Base-by-base conservation (phyloP, 768 basidiomycete species). In the Pleurotus salmoneostramineus region DNA sequence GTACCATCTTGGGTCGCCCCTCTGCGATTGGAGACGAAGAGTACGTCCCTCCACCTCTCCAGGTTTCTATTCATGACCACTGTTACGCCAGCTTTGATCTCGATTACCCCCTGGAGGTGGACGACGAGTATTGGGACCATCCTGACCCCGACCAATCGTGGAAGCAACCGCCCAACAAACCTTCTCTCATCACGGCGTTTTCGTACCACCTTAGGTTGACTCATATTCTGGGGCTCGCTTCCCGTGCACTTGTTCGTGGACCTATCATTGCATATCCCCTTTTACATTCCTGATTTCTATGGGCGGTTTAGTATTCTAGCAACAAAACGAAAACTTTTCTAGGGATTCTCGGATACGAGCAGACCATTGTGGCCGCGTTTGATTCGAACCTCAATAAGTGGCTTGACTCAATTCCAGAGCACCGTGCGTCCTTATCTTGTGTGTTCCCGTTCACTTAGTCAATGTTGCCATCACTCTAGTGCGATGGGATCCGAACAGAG, bases 11-110 rank as follows among this genome's bases (percentile, higher is more conserved):
- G 31, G 91, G 91, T 2, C 77, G 91, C n/a, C 85, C 88, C 1
- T 82, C 85, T 64, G 82, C 83, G 3, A 74, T 92, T 3, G 85
- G 87, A 56, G 89, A 91, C 61, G 88, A 89, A 66, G 89, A 90
- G 84, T 85, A 65, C 61, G 84, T 75, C 5, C 12, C 6, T 32
- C 21, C 58, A 35, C 32, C 11, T 17, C 32, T 14, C 58, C 12
- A 7, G 37, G 52, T 58, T 47, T 50, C 36, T 27, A 37, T 49
- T 55, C 1, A 32, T 42, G 58, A 37, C 55, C n/a, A 17, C 17
- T 8, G 10, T 32, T 58, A 27, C 21, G 21, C 1, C 21, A 91
- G 89, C 64, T 86, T 89, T 63, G 90, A 93, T 62, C 74, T 88
- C 3, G 89, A 91, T 52, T 71, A 85, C 4, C 82, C 80, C 0